Evolutionary conservation across 495 filamentous ascomycete species (phyloP), one percentile per base, ranked within the genome.

Genomic region (Talaromyces liani): DNA sequence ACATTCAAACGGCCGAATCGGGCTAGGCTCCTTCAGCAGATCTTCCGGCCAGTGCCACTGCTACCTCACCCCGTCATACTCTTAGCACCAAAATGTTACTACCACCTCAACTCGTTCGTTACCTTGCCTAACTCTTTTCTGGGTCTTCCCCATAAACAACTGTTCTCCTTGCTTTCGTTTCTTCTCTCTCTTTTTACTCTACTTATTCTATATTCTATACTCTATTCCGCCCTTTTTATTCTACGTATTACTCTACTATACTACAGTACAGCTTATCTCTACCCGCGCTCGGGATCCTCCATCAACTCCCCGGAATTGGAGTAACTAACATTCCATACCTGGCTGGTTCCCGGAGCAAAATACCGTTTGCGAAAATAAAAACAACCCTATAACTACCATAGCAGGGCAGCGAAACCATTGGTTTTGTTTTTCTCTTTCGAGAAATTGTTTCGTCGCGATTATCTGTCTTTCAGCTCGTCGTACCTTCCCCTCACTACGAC

Each of bases 61-160:
- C 56, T 58, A 58, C 56, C 56, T 58, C 56, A 58, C n/a, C 56
- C 31, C 31, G 56, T 58, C 56, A 58, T 60, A 60, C 33, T 41
- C 36, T 41, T 41, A 41, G n/a, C 27, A 39, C 31, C 14, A 47
- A 33, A 39, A 60, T 60, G 31, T 60, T 39, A 60, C 31, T 47
- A 60, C 31, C 18, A 60, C 31, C 39, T 39, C 14, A 36, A 39
- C 27, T 39, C 58, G 58, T 60, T 60, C 27, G 58, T 60, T 60
- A 60, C 33, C 39, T 59, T 59, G 24, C 57, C n/a, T 25, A 25
- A 60, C 58, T 45, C 49, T 34, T 41, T 34, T 31, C 16, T 53
- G 9, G 14, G 59, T 57, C 62, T 31, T 62, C 49, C 57, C 58
- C 59, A 36, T 18, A 58, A 58, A 58, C 16, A 58, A 22, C 22